Conservation (phyloP, 495 filamentous ascomycete genomes). For the Staphylotrichum tortipilum region DNA sequence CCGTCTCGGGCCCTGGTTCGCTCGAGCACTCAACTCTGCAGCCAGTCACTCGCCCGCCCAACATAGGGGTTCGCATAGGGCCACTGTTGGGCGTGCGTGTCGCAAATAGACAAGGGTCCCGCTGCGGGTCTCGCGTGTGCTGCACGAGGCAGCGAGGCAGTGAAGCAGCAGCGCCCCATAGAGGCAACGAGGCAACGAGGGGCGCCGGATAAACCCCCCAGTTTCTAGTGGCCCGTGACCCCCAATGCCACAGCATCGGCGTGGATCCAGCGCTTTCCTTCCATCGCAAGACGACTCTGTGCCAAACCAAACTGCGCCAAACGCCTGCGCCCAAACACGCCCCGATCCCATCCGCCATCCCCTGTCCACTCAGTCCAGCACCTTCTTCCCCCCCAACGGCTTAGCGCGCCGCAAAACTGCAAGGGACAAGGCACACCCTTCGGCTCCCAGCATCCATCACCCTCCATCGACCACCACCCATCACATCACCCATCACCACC, state of each 20-base stretch:
- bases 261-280: slow-evolving; percentile 13
- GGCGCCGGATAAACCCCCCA: not conserved
- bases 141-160: no score
- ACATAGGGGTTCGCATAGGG: slow-evolving; percentile 27
- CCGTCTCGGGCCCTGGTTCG: slow-evolving; percentile 22
- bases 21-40: no score
- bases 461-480: not conserved
- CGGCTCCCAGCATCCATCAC: no score
- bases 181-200: not conserved
- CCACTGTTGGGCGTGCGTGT: slow-evolving; percentile 17
- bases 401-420: slow-evolving; percentile 16
- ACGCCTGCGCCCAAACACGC: no score
- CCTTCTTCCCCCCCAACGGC: not conserved
- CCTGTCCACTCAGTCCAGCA: no score
- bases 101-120: slow-evolving; percentile 8
- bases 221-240: not conserved
- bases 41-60: no score
- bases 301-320: no score
- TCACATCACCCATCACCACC: not conserved
- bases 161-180: no score
- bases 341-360: no score
- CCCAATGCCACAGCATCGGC: slow-evolving; percentile 1
- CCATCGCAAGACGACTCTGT: no score
- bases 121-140: no score
- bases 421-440: slow-evolving; percentile 15